phyloP scores from a whole-genome alignment of 1,284 basidiomycete genomes.

The Phylloboletellus chloephorus region DNA sequence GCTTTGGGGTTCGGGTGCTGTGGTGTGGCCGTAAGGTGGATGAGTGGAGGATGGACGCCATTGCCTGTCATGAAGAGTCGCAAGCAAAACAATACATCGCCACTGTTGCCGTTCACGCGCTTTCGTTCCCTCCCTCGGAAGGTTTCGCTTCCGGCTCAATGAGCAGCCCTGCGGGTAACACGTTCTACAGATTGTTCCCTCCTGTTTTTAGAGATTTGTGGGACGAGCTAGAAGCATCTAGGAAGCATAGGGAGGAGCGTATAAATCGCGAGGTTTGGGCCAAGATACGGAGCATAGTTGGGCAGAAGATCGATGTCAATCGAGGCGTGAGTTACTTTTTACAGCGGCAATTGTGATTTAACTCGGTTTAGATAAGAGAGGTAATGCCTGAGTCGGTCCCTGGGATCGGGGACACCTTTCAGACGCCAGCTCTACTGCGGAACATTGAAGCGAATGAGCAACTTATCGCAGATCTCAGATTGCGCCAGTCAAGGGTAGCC shows the following conservation, averaged over 20 bases:
- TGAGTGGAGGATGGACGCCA: slow-evolving; percentile 80
- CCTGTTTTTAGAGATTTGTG: slow-evolving; percentile 84
- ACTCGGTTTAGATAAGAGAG: slow-evolving; percentile 25
- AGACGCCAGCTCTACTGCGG: slow-evolving; percentile 14
- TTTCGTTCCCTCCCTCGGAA: slow-evolving; percentile 58
- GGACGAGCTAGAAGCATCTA: slow-evolving; percentile 78
- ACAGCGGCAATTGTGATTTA: slow-evolving; percentile 2
- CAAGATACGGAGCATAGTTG: slow-evolving; percentile 58
- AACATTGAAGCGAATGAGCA: slow-evolving; percentile 37
- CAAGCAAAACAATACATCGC: slow-evolving; percentile 93
- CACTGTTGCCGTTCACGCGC: slow-evolving; percentile 75
- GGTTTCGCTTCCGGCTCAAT: slow-evolving; percentile 54
- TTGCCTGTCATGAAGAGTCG: slow-evolving; percentile 71
- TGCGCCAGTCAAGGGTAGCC: slow-evolving; percentile 52
- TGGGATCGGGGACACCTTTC: slow-evolving; percentile 17
- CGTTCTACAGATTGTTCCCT: slow-evolving; percentile 74
- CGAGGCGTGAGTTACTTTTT: slow-evolving; percentile 37
- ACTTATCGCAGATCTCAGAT: slow-evolving; percentile 55
- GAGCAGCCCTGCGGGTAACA: slow-evolving; percentile 40
- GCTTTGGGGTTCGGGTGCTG: slow-evolving; percentile 64
- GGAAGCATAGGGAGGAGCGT: slow-evolving; percentile 59
- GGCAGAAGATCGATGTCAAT: slow-evolving; percentile 45
- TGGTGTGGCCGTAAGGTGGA: slow-evolving; percentile 64
- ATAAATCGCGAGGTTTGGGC: slow-evolving; percentile 70
- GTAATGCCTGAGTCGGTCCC: slow-evolving; percentile 29